A percentile compares a stretch with the other conserved stretches of the same genome.
Evolutionary conservation across 2,329 filamentous ascomycete species (phyloP).

Genomic region (Dothideomycetidae sp.): DNA sequence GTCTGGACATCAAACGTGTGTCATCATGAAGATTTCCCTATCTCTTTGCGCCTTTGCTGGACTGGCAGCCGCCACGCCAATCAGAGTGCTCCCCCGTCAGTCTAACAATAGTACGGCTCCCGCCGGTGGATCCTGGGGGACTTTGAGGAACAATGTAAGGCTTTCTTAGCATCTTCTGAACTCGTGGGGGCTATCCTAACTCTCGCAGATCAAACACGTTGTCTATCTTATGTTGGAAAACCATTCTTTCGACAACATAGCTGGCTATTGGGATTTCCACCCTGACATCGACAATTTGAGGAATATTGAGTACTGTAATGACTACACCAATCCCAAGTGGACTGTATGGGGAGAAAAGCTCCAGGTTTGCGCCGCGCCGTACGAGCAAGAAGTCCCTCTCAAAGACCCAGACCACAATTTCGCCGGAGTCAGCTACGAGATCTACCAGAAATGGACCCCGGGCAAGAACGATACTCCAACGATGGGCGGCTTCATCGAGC

Average conservation of each 20-base stretch:
- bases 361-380: conserved; percentile 24
- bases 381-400: conserved; percentile 25
- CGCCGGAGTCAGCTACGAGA: conserved; percentile 21
- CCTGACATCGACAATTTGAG: conserved; percentile 25
- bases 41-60: no score
- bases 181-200: no score
- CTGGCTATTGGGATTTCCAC: conserved; percentile 27
- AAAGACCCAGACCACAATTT: conserved; percentile 23
- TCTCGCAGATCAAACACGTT: conserved; percentile 20
- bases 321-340: conserved; percentile 27
- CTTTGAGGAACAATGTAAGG: conserved; percentile 7
- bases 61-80: no score
- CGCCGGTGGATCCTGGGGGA: conserved; percentile 1
- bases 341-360: conserved; percentile 25
- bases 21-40: no score
- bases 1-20: no score
- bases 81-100: no score
- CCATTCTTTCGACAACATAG: conserved; percentile 29
- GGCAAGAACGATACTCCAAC: conserved; percentile 23
- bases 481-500: conserved; percentile 28
- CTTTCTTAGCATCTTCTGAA: neutral
- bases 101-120: neutral
- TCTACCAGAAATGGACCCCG: conserved; percentile 26
- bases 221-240: conserved; percentile 28
- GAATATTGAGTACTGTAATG: conserved; percentile 24